A percentile compares a stretch with the other conserved stretches of the same genome.
phyloP scores from a whole-genome alignment of 495 filamentous ascomycete species.

The Thermothielavioides terrestris region DNA sequence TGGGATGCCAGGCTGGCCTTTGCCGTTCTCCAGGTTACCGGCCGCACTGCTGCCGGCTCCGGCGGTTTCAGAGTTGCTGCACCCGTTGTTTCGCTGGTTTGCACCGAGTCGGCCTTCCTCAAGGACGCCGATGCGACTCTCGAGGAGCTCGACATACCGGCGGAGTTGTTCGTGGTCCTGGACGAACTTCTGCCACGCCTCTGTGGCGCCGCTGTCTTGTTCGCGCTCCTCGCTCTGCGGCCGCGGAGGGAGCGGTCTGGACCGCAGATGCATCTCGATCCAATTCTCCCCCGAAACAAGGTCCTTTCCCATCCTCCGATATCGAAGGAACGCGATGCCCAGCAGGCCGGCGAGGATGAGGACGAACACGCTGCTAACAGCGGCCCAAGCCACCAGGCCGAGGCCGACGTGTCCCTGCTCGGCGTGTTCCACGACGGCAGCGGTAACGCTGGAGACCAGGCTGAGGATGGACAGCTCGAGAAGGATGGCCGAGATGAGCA shows the following conservation, averaged over 20 bases:
- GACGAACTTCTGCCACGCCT: conserved; percentile 11
- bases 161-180: conserved; percentile 11
- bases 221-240: conserved; percentile 1
- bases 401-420: background rate
- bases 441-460: conserved; percentile 11
- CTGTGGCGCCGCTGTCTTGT: conserved; percentile 1
- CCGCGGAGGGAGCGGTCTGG: conserved; percentile 7
- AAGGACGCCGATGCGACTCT: conserved; percentile 10
- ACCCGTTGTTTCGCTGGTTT: background rate
- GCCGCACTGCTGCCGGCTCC: background rate
- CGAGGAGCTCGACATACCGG: conserved; percentile 17
- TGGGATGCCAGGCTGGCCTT: background rate
- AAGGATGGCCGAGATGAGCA: conserved; percentile 3
- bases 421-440: background rate
- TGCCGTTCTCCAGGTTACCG: background rate
- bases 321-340: background rate
- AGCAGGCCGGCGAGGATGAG: conserved; percentile 1
- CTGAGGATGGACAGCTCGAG: conserved; percentile 9
- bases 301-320: background rate
- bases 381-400: conserved; percentile 1
- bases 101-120: background rate
- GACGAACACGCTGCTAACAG: conserved; percentile 6
- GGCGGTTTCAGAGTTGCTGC: background rate
- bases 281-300: conserved; percentile 6
- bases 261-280: conserved; percentile 18